Conservation (phyloP, 2,329 filamentous ascomycete species). For the Penicillium sp. region DNA sequence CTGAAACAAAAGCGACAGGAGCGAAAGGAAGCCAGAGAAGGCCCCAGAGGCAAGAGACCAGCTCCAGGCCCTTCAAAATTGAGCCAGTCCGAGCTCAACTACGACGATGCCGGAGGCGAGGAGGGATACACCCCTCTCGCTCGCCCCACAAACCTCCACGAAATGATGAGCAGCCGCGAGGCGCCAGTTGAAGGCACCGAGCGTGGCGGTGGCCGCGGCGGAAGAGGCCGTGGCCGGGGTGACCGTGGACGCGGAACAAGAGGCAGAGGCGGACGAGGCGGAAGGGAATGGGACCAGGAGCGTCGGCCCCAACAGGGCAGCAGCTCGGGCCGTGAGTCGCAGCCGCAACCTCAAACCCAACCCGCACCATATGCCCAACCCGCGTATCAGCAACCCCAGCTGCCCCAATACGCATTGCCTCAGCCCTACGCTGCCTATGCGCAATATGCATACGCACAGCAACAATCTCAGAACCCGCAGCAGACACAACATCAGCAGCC, state of each 20-base stretch:
- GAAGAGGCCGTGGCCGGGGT: conserved; percentile 48
- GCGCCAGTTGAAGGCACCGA: conserved; percentile 35
- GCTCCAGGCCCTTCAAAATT: conserved; percentile 40
- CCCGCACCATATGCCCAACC: conserved; percentile 23
- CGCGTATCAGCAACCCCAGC: conserved; percentile 26
- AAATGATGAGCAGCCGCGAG: conserved; percentile 45
- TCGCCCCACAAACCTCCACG: conserved; percentile 61
- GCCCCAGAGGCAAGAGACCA: conserved; percentile 37
- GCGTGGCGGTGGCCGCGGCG: conserved; percentile 43
- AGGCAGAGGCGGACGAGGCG: conserved; percentile 35
- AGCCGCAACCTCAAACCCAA: conserved; percentile 26
- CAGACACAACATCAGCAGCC: conserved; percentile 36
- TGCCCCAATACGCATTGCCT: conserved; percentile 23
- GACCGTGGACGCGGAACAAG: conserved; percentile 40
- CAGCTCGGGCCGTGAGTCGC: conserved; percentile 15
- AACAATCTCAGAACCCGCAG: conserved; percentile 23
- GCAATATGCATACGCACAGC: conserved; percentile 27
- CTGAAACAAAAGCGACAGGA: conserved; percentile 63
- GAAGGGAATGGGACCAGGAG: conserved; percentile 28
- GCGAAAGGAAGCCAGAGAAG: conserved; percentile 49
- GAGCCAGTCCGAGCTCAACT: conserved; percentile 53
- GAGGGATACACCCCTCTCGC: conserved; percentile 64
- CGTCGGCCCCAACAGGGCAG: conserved; percentile 28
- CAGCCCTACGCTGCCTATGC: conserved; percentile 30
- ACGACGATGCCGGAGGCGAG: conserved; percentile 59